Base-by-base conservation (phyloP, 2,329 filamentous ascomycete genomes). In the Fusarium citri region DNA sequence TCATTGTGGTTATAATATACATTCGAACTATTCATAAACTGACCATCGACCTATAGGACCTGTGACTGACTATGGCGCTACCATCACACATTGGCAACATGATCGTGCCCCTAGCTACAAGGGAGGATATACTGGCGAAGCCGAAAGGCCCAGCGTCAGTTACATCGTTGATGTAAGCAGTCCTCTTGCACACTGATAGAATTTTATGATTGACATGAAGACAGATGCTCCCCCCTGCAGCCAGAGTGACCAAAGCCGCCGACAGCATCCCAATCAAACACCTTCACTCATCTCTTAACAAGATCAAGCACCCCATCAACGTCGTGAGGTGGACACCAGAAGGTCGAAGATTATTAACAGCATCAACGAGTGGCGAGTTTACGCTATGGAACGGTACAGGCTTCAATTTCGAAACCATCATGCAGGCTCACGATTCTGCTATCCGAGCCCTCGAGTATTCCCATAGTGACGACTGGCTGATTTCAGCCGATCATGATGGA, bases 361-460 rank as follows among this genome's bases (percentile, higher is more conserved):
- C 94, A 23, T 97, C 94, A 0, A 97, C 94, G 72, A 98, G 95
- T 78, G 96, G 96, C 76, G 96, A 99, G 79, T 99, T 99, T 76
- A 99, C 97, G 41, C 82, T 99, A 6, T 99, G 96, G 96, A 99
- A 99, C 79, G 96, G 96, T 68, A 98, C 95, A 45, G 95, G 94
- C 25, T 99, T 99, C 87, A 98, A 99, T 80, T 99, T 99, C 75
- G 96, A 99, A 83, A 98, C 96, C 6, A 98, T 99, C 28, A 98
- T 98, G 92, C 94, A 97, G 84, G 95, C 95, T 41, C 95, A 98
- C 80, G 95, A 98, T 80, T 90, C 91, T 58, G 92, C 93, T 40
- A 94, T 97, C 71, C 89, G 94, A 73, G 91, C 92, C 12, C 85
- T 94, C 47, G 89, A 90, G 70, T 99, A 97, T 84, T 97, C 96